Base-by-base conservation (phyloP, 2,329 filamentous ascomycete genomes). In the Diplodia seriata region DNA sequence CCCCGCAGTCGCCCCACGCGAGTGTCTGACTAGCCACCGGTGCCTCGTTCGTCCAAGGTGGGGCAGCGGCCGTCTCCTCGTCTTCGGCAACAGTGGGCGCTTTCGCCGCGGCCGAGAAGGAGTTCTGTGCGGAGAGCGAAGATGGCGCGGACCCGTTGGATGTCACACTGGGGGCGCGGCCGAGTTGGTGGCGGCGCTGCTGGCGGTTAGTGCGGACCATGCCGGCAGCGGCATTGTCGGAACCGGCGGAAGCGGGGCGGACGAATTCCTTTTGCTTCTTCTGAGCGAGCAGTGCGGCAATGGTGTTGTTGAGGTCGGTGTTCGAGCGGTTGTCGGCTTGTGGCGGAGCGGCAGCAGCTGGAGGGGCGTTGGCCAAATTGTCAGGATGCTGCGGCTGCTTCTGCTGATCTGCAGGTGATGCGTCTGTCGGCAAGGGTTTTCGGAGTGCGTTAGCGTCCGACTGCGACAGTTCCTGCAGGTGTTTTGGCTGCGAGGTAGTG, bases 1-100 rank as follows among this genome's bases (percentile, higher is more conserved):
- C 75, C 9, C 75, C 77, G 4, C 74, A 75, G n/a, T 76, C 76
- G 61, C 80, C 78, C 75, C 78, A 81, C 31, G 69, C 56, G 33
- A 80, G 66, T 47, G 75, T 73, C 67, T 81, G 79, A 43, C 75
- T 78, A 1, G 79, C 75, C 66, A 14, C 59, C 29, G 53, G 49
- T 31, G 14, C 66, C 8, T 47, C 20, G 36, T 57, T 56, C 9
- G 31, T 67, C 56, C 66, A 61, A 18, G 31, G 31, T 12, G 18
- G 36, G 29, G 31, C n/a, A 18, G 23, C 51, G 14, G 40, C 29
- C 18, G 18, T 38, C 31, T 15, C 51, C 11, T 50, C 40, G 3
- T 6, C 36, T 31, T 43, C 53, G 2, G 8, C 66, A 18, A 3
- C 20, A 8, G 31, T 20, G 15, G 57, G 12, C 5, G 57, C 15